Percentiles rank a stretch among this genome's conserved stretches.
These are phyloP conservation scores for Agaricus subrufescens DNA, from an alignment of 768 basidiomycete genomes.

Conservation along the genomic window DNA sequence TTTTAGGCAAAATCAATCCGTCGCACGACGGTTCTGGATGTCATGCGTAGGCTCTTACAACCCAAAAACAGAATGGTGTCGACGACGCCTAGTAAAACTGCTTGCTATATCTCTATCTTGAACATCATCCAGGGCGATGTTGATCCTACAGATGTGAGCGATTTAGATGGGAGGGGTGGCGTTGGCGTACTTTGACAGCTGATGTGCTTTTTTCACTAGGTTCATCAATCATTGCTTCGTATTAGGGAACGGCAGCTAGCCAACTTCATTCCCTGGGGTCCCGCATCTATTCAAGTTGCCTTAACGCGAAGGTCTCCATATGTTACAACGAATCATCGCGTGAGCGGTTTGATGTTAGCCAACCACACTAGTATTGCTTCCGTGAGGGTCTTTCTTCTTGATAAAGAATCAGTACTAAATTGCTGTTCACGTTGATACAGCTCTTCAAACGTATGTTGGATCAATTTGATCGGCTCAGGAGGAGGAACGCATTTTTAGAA, in stretches of 20 bases:
- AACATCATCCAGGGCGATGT: conserved; percentile 99
- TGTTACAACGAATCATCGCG: conserved; percentile 82
- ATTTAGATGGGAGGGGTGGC: not conserved
- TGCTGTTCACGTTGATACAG: conserved; percentile 31
- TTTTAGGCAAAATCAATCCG: conserved; percentile 88
- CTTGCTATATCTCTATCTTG: conserved; percentile 95
- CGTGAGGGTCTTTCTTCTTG: conserved; percentile 40
- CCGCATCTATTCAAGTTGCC: conserved; percentile 96
- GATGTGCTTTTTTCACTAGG: conserved; percentile 39
- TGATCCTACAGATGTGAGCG: conserved; percentile 87
- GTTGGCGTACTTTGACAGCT: not conserved
- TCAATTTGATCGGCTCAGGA: conserved; percentile 85
- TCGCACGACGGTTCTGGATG: conserved; percentile 94
- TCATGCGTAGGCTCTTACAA: conserved; percentile 95
- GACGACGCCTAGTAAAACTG: conserved; percentile 84
- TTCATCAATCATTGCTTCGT: conserved; percentile 94
- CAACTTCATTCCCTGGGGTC: conserved; percentile 99
- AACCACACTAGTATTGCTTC: conserved; percentile 99
- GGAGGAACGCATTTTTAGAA: conserved; percentile 91
- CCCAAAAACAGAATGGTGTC: conserved; percentile 99
- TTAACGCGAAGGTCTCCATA: conserved; percentile 90
- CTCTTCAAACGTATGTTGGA: conserved; percentile 94
- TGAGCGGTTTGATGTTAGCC: conserved; percentile 97
- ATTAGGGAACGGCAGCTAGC: conserved; percentile 96
- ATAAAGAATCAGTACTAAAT: conserved; percentile 1